Evolutionary conservation across 1,284 basidiomycete species (phyloP), one percentile per base, ranked within the genome.

Genomic region (Gastroboletus turbinatus): DNA sequence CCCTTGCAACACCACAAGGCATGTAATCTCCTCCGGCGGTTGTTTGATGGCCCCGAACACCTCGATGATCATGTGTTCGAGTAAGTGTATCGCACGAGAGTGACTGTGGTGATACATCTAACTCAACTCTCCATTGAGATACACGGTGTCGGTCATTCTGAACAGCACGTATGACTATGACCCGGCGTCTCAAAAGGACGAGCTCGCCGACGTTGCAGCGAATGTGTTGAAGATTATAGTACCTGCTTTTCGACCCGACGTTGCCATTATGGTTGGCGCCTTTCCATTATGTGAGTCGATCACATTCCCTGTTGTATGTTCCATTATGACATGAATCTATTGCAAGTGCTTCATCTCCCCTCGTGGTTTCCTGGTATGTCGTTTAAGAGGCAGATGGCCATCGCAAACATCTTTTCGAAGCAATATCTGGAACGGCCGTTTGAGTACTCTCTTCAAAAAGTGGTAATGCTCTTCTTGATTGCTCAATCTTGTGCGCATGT

Each of bases 331-430:
- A 50, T n/a, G 6, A 27, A 46, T 17, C 1, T n/a, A 2, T 8
- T 14, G 30, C 1, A 3, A 63, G 58, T 57, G 21, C 44, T 42
- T 10, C 13, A 21, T 44, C 56, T 65, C 33, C 65, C 67, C 1
- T 49, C 53, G 3, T 66, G 64, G 65, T 30, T 66, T 16, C 64
- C 67, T 1, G 65, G 60, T 0, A 58, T 69, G 60, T 50, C 48
- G 1, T 58, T 69, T 29, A 68, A 66, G 14, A 39, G 11, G 7
- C 21, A 59, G 3, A 57, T 66, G 46, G 49, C 21, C 0, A 33
- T 14, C 10, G 46, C 49, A 25, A 29, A 30, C 6, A 3, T 7
- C 10, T 6, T 32, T n/a, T 50, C 45, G 5, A 23, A 50, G 21
- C 11, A 19, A 7, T 50, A n/a, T 50, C 23, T 50, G 2, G 27